phyloP scores from a whole-genome alignment of 1,284 basidiomycete species.

The Irpex sp. region DNA sequence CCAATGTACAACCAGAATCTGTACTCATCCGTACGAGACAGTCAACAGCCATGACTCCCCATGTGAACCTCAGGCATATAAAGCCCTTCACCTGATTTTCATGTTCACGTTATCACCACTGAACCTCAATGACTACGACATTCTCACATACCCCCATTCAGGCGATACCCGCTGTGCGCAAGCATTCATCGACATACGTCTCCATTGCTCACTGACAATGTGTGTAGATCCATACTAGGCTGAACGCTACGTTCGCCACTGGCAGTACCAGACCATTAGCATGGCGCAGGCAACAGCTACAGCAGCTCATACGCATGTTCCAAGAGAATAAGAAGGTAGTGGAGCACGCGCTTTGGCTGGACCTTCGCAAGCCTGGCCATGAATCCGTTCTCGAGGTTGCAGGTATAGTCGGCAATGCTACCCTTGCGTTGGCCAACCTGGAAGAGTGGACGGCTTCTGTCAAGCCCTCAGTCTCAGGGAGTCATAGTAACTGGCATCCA shows the following conservation, averaged over 20 bases:
- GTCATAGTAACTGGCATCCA: conserved; percentile 36
- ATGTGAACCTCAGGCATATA: background rate
- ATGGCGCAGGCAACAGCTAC: conserved; percentile 59
- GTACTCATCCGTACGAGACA: background rate
- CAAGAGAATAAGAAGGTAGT: conserved; percentile 32
- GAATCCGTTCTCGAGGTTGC: conserved; percentile 37
- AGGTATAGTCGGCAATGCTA: conserved; percentile 38
- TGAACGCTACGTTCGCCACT: conserved; percentile 46
- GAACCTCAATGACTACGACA: background rate
- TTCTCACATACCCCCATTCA: background rate
- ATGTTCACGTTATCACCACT: background rate
- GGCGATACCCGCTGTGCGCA: conserved; percentile 5
- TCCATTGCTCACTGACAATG: no score
- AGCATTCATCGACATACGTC: background rate
- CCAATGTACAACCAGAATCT: background rate
- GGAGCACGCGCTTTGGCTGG: conserved; percentile 43
- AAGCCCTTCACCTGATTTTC: background rate
- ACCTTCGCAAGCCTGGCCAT: conserved; percentile 48
- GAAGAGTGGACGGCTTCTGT: conserved; percentile 51
- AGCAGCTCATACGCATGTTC: conserved; percentile 57
- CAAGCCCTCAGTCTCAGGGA: conserved; percentile 30
- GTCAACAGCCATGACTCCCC: background rate
- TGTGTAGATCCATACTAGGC: conserved; percentile 38
- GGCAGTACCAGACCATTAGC: conserved; percentile 47
- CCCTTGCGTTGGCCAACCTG: conserved; percentile 45